Conservation (phyloP, 2,329 filamentous ascomycete species). For the Aspergillus intermedius region DNA sequence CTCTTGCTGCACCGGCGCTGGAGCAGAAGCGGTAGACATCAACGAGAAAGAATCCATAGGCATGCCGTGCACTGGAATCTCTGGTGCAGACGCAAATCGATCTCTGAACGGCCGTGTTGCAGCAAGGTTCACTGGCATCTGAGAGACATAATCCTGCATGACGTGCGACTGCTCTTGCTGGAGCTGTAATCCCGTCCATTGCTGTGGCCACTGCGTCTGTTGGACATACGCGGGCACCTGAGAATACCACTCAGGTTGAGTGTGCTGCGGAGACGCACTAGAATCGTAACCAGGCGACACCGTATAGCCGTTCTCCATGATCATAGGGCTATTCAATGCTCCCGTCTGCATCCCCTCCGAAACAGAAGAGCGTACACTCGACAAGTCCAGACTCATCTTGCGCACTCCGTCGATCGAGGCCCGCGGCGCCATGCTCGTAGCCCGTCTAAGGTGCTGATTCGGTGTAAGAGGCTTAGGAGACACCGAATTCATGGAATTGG, state of each 20-base stretch:
- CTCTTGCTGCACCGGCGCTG: slow-evolving; percentile 15
- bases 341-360: slow-evolving; percentile 17
- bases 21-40: slow-evolving; percentile 6
- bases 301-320: slow-evolving; percentile 15
- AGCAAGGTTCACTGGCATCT: slow-evolving; percentile 8
- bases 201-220: slow-evolving; percentile 9
- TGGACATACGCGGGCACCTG: slow-evolving; percentile 25
- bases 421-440: slow-evolving; percentile 21
- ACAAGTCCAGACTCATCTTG: slow-evolving; percentile 33
- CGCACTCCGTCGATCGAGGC: slow-evolving; percentile 22
- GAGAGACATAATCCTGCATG: slow-evolving; percentile 16
- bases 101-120: slow-evolving; percentile 20
- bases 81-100: slow-evolving; percentile 28
- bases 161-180: slow-evolving; percentile 21
- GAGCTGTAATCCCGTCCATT: slow-evolving; percentile 21
- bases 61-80: slow-evolving; percentile 19
- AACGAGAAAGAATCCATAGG: slow-evolving; percentile 12
- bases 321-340: slow-evolving; percentile 22
- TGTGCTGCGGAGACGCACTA: slow-evolving; percentile 3
- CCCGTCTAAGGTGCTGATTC: slow-evolving; percentile 14
- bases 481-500: background rate
- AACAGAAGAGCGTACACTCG: slow-evolving; percentile 22
- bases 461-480: slow-evolving; percentile 9
- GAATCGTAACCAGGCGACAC: slow-evolving; percentile 15
- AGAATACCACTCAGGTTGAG: slow-evolving; percentile 18